phyloP scores from a whole-genome alignment of 805 yeast species.

The Pichia ethanolica region DNA sequence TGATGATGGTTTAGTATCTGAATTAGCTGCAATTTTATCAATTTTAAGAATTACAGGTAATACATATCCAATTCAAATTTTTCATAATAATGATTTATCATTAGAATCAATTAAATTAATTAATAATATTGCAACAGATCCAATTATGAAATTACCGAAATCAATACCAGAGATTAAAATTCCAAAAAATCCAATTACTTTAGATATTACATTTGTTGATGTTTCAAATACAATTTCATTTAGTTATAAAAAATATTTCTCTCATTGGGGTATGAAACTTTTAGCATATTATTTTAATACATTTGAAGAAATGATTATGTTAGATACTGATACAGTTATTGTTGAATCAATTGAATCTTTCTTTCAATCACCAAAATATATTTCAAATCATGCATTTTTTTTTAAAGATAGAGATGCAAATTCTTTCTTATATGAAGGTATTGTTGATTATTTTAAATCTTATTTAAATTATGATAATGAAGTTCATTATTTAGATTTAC shows the following conservation, averaged over 20 bases:
- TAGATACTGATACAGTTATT: slow-evolving; percentile 47
- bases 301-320: slow-evolving; percentile 45
- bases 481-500: slow-evolving; percentile 29
- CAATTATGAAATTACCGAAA: slow-evolving; percentile 23
- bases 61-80: slow-evolving; percentile 40
- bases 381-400: slow-evolving; percentile 34
- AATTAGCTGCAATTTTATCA: slow-evolving; percentile 40
- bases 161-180: slow-evolving; percentile 15
- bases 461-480: slow-evolving; percentile 41
- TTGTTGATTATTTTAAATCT: slow-evolving; percentile 36
- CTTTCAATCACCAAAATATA: slow-evolving; percentile 30
- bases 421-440: slow-evolving; percentile 32
- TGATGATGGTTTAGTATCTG: slow-evolving; percentile 37
- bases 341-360: slow-evolving; percentile 31
- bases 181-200: slow-evolving; percentile 19
- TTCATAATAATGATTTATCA: slow-evolving; percentile 34
- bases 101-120: slow-evolving; percentile 27
- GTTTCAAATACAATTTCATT: slow-evolving; percentile 23
- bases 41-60: slow-evolving; percentile 44
- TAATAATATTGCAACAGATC: slow-evolving; percentile 30
- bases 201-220: slow-evolving; percentile 29
- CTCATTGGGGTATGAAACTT: slow-evolving; percentile 37
- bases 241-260: slow-evolving; percentile 20
- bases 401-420: slow-evolving; percentile 43
- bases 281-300: slow-evolving; percentile 51